Evolutionary conservation across 2,329 filamentous ascomycete species (phyloP).

Genomic region (Cryphonectria japonica): DNA sequence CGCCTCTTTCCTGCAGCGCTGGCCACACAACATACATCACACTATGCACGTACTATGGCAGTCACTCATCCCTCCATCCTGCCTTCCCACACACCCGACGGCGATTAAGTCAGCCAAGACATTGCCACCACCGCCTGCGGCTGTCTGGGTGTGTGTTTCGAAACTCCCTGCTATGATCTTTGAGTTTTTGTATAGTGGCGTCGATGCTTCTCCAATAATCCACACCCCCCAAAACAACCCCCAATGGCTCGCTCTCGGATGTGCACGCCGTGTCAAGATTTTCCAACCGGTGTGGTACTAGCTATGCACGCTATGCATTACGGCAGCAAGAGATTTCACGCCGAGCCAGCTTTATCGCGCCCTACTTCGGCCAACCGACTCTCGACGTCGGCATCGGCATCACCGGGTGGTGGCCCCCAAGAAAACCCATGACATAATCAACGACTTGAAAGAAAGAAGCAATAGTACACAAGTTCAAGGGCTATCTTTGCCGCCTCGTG

Average conservation of each 20-base stretch:
- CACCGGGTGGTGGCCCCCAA: conserved; percentile 7
- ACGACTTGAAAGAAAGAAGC: background rate
- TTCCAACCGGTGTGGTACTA: conserved; percentile 5
- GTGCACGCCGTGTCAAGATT: conserved; percentile 8
- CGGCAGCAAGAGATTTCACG: background rate
- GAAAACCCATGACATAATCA: background rate
- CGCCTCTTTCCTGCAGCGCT: background rate
- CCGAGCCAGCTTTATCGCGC: conserved; percentile 16
- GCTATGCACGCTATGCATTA: background rate
- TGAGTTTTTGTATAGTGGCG: background rate
- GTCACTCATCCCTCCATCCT: background rate
- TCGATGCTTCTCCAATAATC: conserved; percentile 6
- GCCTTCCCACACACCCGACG: background rate
- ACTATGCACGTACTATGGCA: background rate
- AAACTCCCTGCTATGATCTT: background rate
- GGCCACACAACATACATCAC: background rate
- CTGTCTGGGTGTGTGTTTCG: background rate
- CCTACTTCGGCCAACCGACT: conserved; percentile 17
- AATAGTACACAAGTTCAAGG: background rate
- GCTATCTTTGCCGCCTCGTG: background rate
- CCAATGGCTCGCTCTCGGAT: background rate
- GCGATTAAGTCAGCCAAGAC: background rate
- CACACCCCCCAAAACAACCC: background rate
- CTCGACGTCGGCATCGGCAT: conserved; percentile 21
- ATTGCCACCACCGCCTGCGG: background rate